Evolutionary conservation across 805 yeast genomes (phyloP), one percentile per base, ranked within the genome.

Genomic region (Saturnispora silvae): DNA sequence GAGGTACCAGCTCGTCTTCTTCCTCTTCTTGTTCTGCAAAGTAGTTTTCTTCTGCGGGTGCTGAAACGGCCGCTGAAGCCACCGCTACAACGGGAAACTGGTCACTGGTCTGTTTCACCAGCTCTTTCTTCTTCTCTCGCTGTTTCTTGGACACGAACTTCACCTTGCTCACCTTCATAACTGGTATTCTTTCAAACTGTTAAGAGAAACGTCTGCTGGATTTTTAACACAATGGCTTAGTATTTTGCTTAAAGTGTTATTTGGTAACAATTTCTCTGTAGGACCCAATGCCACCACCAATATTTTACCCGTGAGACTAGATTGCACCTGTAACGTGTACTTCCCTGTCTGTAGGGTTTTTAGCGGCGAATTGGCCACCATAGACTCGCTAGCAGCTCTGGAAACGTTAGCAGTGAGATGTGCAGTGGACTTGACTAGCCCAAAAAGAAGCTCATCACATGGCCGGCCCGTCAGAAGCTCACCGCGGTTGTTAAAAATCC

Each of bases 261-360:
- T 10, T 9, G 22, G 14, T 16, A 30, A 29, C 7, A 24, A 31
- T 10, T 25, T 4, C 19, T 36, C 39, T 8, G 26, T 20, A 3
- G 39, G 31, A 11, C 25, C 18, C 13, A 36, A 11, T 3, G 34
- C 34, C 18, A 36, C 20, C 6, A 36, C 23, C 13, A 36, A 16
- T 17, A 32, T 36, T n/a, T 36, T 36, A 5, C 39, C 39, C 10
- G 26, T 30, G 18, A 36, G 25, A 25, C 23, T 24, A 1, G 34
- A 18, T 36, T 36, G 39, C 15, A 36, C 22, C 31, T 36, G 39
- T 16, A 36, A 15, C 9, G 39, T 36, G 18, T 36, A 36, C 27
- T 36, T 36, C 5, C 34, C 39, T n/a, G 34, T 36, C 15, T 20
- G 18, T 17, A 36, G 18, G 3, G 25, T 22, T 16, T 36, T 31